Conservation (phyloP, 306 rosid genomes). For the Parietaria judaica region DNA sequence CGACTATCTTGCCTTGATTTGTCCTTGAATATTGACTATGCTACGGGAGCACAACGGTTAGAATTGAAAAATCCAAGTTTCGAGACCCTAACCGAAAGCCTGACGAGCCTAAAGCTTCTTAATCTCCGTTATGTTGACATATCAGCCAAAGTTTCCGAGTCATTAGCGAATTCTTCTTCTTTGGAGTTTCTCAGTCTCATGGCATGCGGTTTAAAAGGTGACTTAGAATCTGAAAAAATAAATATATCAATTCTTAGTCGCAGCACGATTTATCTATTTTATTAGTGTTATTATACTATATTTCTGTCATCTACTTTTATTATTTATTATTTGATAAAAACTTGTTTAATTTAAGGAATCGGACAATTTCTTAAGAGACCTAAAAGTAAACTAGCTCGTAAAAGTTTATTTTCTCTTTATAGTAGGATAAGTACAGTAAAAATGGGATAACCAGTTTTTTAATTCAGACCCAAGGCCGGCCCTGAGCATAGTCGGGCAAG, state of each 20-base stretch:
- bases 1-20: slow-evolving; percentile 13
- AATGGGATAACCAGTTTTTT: too few species aligned
- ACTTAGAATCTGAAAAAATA: slow-evolving; percentile 3
- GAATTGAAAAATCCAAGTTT: neutral
- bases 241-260: slow-evolving; percentile 19
- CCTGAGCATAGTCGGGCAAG: too few species aligned
- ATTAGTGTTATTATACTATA: too few species aligned
- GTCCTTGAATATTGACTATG: neutral
- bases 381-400: too few species aligned
- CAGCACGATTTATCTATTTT: slow-evolving; percentile 4
- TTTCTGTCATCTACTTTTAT: too few species aligned
- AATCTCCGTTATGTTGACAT: neutral
- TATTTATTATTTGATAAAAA: too few species aligned
- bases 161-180: slow-evolving; percentile 3
- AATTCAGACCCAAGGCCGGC: too few species aligned
- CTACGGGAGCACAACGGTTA: neutral
- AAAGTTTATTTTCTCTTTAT: too few species aligned
- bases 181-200: neutral
- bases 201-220: slow-evolving; percentile 19
- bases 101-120: slow-evolving; percentile 5
- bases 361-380: too few species aligned
- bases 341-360: too few species aligned
- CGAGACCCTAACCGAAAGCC: slow-evolving; percentile 1
- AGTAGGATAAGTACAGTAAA: too few species aligned
- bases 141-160: slow-evolving; percentile 1